A percentile compares a stretch with the other conserved stretches of the same genome.
phyloP scores from a whole-genome alignment of 2,329 filamentous ascomycete species.

The Colletotrichum sp. region DNA sequence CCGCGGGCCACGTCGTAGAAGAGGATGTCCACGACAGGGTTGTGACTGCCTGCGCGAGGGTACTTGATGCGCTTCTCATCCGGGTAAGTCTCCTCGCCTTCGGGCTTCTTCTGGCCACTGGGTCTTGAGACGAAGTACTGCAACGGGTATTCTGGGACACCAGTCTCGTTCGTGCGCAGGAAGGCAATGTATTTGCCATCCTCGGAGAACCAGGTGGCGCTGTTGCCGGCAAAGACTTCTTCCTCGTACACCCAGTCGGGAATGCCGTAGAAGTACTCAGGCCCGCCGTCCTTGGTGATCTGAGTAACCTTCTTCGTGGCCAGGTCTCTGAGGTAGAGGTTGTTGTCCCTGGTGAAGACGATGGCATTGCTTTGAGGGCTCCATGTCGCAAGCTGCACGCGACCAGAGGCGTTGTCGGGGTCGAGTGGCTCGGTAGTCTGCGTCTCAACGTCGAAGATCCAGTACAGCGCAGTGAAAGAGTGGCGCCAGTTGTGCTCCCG shows the following conservation, averaged over 20 bases:
- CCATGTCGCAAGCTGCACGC: constrained; percentile 87
- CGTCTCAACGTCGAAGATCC: constrained; percentile 86
- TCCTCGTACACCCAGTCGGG: constrained; percentile 94
- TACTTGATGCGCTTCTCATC: constrained; percentile 95
- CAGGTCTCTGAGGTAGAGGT: constrained; percentile 79
- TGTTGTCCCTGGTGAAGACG: constrained; percentile 90
- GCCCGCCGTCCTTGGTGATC: constrained; percentile 86
- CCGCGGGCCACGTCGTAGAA: constrained; percentile 85
- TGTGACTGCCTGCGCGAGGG: constrained; percentile 92
- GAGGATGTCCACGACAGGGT: constrained; percentile 84
- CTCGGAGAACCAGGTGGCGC: constrained; percentile 85
- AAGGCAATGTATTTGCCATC: constrained; percentile 85
- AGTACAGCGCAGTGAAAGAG: constrained; percentile 86
- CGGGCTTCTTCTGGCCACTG: constrained; percentile 70
- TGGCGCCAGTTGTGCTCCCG: constrained; percentile 83
- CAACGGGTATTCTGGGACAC: constrained; percentile 88
- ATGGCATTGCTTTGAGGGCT: constrained; percentile 86
- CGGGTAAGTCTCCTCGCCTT: constrained; percentile 86
- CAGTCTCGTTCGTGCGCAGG: constrained; percentile 85
- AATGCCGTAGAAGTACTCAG: constrained; percentile 91
- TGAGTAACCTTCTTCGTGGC: constrained; percentile 60
- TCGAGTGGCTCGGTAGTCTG: constrained; percentile 81
- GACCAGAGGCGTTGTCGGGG: constrained; percentile 65
- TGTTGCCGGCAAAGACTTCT: constrained; percentile 77
- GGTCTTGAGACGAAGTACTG: constrained; percentile 92